phyloP scores from a whole-genome alignment of 106 monocot genomes.

The Vanilla planifolia region DNA sequence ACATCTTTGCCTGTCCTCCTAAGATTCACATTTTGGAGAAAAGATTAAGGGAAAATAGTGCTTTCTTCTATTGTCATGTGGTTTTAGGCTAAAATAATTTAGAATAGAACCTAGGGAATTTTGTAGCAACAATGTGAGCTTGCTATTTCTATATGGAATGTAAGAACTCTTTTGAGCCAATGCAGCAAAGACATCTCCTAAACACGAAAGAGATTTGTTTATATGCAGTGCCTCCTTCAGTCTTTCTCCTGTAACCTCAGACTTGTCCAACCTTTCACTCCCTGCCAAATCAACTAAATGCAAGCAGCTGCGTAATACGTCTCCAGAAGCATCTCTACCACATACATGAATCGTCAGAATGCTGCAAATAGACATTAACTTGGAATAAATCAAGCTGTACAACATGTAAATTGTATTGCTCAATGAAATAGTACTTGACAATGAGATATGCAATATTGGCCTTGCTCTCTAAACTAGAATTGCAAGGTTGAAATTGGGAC shows the following conservation, averaged over 20 bases:
- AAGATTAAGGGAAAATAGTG: background rate
- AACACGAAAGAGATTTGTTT: constrained; percentile 84
- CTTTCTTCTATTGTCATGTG: background rate
- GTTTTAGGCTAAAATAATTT: background rate
- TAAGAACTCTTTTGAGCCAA: constrained; percentile 79
- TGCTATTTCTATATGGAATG: constrained; percentile 90
- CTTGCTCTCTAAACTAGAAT: background rate
- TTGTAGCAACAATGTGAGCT: constrained; percentile 81
- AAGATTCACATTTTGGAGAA: background rate
- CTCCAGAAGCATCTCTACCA: constrained; percentile 59
- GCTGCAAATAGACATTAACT: constrained; percentile 36
- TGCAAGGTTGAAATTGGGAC: no score
- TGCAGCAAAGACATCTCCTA: constrained; percentile 77
- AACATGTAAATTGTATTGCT: no score
- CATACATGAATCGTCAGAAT: constrained; percentile 76
- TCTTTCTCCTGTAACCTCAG: constrained; percentile 85
- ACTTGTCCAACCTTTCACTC: constrained; percentile 88
- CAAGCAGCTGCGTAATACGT: constrained; percentile 43
- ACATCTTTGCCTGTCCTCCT: constrained; percentile 86
- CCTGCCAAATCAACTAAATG: constrained; percentile 94
- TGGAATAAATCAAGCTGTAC: no score
- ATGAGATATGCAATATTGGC: background rate
- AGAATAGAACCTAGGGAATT: constrained; percentile 62
- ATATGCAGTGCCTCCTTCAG: constrained; percentile 91
- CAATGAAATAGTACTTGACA: no score